These are phyloP conservation scores for Fusarium pilosicola DNA, from an alignment of 2,329 filamentous ascomycete genomes.

Conservation along the genomic window DNA sequence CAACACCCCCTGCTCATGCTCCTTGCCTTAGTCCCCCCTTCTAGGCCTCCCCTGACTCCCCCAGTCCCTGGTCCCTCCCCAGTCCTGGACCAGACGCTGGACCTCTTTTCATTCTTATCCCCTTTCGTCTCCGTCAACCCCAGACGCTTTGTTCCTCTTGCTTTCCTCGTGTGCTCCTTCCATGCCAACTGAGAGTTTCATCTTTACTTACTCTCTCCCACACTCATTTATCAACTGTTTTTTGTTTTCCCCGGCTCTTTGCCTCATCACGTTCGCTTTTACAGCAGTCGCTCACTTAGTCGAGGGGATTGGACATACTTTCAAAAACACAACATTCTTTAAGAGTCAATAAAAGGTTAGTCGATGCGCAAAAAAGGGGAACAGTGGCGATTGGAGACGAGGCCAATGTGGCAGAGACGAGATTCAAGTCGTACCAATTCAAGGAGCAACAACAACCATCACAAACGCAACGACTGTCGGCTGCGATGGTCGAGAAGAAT, in stretches of 20 bases:
- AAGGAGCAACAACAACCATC: neutral
- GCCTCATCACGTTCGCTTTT: constrained; percentile 47
- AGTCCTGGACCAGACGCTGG: constrained; percentile 37
- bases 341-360: constrained; percentile 40
- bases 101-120: constrained; percentile 39
- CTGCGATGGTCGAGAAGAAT: neutral
- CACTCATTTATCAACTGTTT: constrained; percentile 59
- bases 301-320: constrained; percentile 22
- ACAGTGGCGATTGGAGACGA: neutral
- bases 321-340: constrained; percentile 24
- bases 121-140: constrained; percentile 42
- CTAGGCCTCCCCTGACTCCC: constrained; percentile 20
- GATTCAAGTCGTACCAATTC: neutral
- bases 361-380: neutral
- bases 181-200: constrained; percentile 63
- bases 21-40: constrained; percentile 18
- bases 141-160: constrained; percentile 40
- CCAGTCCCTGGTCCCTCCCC: constrained; percentile 28
- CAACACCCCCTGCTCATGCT: constrained; percentile 13
- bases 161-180: constrained; percentile 47
- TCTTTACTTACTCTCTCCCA: constrained; percentile 61
- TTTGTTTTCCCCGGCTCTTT: constrained; percentile 35
- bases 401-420: neutral
- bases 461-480: neutral
- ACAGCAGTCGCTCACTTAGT: constrained; percentile 42